phyloP scores from a whole-genome alignment of 225 moss, liverwort and hornwort genomes.

The Ulota crispa region DNA sequence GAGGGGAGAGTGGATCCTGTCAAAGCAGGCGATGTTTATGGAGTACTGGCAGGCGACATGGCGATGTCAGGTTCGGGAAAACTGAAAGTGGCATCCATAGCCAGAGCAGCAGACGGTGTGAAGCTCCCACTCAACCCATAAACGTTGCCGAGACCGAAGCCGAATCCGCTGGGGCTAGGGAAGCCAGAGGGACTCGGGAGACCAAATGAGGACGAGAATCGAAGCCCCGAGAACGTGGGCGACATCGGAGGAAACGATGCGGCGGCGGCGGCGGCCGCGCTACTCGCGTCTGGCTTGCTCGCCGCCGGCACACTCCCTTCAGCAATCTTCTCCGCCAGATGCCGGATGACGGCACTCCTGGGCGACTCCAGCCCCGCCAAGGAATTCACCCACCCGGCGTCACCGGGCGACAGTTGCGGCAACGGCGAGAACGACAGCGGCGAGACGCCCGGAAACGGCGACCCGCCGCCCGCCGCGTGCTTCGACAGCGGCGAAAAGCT shows the following conservation, averaged over 20 bases:
- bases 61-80: conserved; percentile 57
- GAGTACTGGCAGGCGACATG: conserved; percentile 46
- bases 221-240: conserved; percentile 47
- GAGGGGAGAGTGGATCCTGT: not conserved
- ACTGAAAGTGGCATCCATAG: conserved; percentile 54
- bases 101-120: conserved; percentile 54
- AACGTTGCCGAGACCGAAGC: conserved; percentile 50
- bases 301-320: conserved; percentile 39
- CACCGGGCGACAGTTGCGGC: conserved; percentile 76
- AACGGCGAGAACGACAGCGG: conserved; percentile 86
- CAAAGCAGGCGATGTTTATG: conserved; percentile 9
- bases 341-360: conserved; percentile 57
- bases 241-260: conserved; percentile 30
- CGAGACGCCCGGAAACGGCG: conserved; percentile 59
- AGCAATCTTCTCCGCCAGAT: conserved; percentile 68
- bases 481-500: conserved; percentile 68
- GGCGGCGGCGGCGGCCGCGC: not conserved
- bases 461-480: conserved; percentile 42
- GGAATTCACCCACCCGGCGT: conserved; percentile 81
- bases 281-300: conserved; percentile 19
- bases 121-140: conserved; percentile 52
- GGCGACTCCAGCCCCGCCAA: conserved; percentile 74
- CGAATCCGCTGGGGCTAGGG: conserved; percentile 39
- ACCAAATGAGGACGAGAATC: conserved; percentile 49
- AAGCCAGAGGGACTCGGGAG: conserved; percentile 49